Evolutionary conservation across 1,139 yeast species (phyloP), one percentile per base, ranked within the genome.

Genomic region (Saccharomyces hybrid): DNA sequence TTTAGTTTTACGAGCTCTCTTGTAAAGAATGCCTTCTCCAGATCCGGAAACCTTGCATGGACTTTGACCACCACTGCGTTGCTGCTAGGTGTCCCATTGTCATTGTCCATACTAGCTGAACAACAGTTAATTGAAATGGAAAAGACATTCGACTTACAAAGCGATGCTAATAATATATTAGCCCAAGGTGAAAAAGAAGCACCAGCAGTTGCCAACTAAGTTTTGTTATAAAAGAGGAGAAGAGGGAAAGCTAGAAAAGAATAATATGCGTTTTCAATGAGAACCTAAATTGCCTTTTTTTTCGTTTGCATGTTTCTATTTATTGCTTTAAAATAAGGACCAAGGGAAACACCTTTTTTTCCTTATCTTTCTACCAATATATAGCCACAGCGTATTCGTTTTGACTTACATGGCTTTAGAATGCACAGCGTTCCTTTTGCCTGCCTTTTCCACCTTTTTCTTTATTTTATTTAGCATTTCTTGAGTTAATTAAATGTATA

Each of bases 51-150:
- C 64, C 76, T 87, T 51, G 78, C 91, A 61, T 95, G 98, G 98
- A 79, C 86, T 57, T 65, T 89, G 59, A 84, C 97, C 38, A 85
- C 98, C 19, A 82, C 95, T 54, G 84, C 89, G 46, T 76, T 95
- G 66, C 80, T 93, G 62, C 78, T 93, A 67, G 98, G 97, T 69
- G 96, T 90, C 55, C 99, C 99, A 60, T 78, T 89, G 64, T 85
- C 96, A 6, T 78, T 93, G 68, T 88, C 96, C 54, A 87, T 91
- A 63, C 79, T 91, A 67, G 84, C 91, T 59, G 99, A 91, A 77
- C 93, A 90, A 68, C 97, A 91, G 76, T 80, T 91, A 70, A 84
- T 84, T 71, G 97, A 91, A 75, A 82, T 89, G 86, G 97, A 91
- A 77, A 88, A 88, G 77, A 95, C 89, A 70, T 84, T 90, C 80